Conservation (phyloP, 2,329 filamentous ascomycete genomes). For the Botrytis medusae region DNA sequence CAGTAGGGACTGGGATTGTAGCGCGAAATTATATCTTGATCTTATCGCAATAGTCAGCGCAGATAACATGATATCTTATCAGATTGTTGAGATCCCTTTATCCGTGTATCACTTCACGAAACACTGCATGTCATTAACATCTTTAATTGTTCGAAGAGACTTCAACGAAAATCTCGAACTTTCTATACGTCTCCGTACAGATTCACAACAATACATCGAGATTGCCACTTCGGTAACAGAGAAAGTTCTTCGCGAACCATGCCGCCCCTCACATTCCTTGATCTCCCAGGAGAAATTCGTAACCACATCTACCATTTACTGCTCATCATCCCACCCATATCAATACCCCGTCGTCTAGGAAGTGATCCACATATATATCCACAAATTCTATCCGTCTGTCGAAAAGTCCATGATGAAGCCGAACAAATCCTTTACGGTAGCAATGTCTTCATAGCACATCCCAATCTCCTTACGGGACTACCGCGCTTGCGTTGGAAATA, state of each 20-base stretch:
- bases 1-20: not conserved
- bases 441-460: conserved; percentile 52
- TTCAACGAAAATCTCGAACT: not conserved
- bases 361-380: conserved; percentile 38
- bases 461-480: conserved; percentile 45
- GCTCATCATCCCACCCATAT: conserved; percentile 34
- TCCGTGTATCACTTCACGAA: not conserved
- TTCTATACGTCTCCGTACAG: too few relatives aligned
- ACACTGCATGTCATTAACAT: not conserved
- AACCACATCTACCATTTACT: conserved; percentile 53
- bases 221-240: not conserved
- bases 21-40: not conserved
- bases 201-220: not conserved
- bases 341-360: conserved; percentile 25
- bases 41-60: not conserved
- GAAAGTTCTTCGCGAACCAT: conserved; percentile 14
- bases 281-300: conserved; percentile 59
- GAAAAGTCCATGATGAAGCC: conserved; percentile 32
- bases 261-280: conserved; percentile 30
- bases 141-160: not conserved
- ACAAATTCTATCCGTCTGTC: conserved; percentile 32
- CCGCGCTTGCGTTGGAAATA: conserved; percentile 45
- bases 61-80: not conserved
- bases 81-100: not conserved
- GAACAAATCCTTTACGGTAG: conserved; percentile 48